Base-by-base conservation (phyloP, 2,329 filamentous ascomycete species). In the Didymella segeticola region DNA sequence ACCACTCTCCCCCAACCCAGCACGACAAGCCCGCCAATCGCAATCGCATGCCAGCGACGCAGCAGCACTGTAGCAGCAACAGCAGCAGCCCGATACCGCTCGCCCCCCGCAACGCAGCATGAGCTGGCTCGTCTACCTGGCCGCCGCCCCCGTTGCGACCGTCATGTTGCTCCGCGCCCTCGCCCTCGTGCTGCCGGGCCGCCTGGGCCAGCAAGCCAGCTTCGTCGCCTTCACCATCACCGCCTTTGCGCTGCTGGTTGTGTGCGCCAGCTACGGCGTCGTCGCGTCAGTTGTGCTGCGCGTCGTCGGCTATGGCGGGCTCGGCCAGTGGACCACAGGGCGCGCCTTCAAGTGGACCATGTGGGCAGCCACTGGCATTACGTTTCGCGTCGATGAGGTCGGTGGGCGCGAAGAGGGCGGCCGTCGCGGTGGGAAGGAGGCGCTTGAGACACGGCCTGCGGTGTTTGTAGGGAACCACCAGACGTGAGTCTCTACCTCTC, bases 381-480 rank as follows among this genome's bases (percentile, higher is more conserved):
- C 81, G 54, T 97, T 98, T 72, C 76, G 82, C 57, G 77, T 96
- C 43, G 83, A 88, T 37, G 69, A 70, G 20, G 68, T 65, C 25
- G 66, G 68, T 36, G 45, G 51, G 8, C 68, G 64, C 63, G 57
- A 63, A 25, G 68, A 69, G 37, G 67, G 66, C 2, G 68, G 69
- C 11, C 29, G 68, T 22, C 66, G 62, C 38, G 64, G 66, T 7
- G 72, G 71, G 12, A 66, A 69, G 43, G 73, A 75, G 41, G 71
- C 69, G 25, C 55, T 73, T 53, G 46, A 53, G 38, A 68, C 60
- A 9, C 81, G 93, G 45, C 95, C 95, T 1, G 93, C 91, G 52
- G 89, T 99, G 52, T 93, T 99, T 69, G 82, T 99, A 64, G 90
- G 89, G 33, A 98, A 98, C 77, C 95, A 99, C 79, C 95, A 99